phyloP scores from a whole-genome alignment of 495 filamentous ascomycete genomes.

The Aspergillus saccharolyticus region DNA sequence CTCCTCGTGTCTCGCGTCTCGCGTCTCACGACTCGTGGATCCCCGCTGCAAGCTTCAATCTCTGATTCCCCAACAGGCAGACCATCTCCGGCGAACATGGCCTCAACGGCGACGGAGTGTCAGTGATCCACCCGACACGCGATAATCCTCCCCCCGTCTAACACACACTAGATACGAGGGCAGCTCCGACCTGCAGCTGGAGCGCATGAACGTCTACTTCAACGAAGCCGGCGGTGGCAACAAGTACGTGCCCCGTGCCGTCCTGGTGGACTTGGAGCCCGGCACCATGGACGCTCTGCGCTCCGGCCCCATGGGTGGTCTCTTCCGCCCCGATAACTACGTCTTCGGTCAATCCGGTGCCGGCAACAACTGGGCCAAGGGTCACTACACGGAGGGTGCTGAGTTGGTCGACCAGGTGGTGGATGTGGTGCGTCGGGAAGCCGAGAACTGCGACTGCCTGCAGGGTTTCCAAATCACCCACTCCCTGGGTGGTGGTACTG shows the following conservation, averaged over 20 bases:
- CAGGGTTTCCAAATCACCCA: slow-evolving; percentile 99
- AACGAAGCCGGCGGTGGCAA: slow-evolving; percentile 96
- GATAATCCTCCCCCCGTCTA: slow-evolving; percentile 23
- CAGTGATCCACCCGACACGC: slow-evolving; percentile 37
- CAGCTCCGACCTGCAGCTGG: slow-evolving; percentile 95
- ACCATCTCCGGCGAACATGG: slow-evolving; percentile 98
- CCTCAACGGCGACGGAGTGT: slow-evolving; percentile 92
- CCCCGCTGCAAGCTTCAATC: too few relatives aligned
- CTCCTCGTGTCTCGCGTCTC: slow-evolving; percentile 6
- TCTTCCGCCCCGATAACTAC: slow-evolving; percentile 99
- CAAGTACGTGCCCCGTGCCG: slow-evolving; percentile 99
- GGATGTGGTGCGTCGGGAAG: slow-evolving; percentile 98
- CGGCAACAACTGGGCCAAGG: slow-evolving; percentile 99
- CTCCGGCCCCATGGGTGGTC: slow-evolving; percentile 95
- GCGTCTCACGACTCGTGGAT: too few relatives aligned
- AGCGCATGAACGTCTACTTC: slow-evolving; percentile 99
- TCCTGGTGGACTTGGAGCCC: slow-evolving; percentile 98
- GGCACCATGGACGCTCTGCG: slow-evolving; percentile 98
- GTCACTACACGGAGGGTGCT: slow-evolving; percentile 99
- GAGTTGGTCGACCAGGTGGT: slow-evolving; percentile 98
- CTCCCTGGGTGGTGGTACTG: slow-evolving; percentile 99
- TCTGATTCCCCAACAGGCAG: slow-evolving; percentile 57
- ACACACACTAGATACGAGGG: slow-evolving; percentile 76
- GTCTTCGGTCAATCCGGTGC: slow-evolving; percentile 99
- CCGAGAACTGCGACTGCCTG: slow-evolving; percentile 98